Percentiles rank a stretch among this genome's conserved stretches.
Conservation (phyloP, 2,329 filamentous ascomycete genomes). For the Trichoderma aggressivum region DNA sequence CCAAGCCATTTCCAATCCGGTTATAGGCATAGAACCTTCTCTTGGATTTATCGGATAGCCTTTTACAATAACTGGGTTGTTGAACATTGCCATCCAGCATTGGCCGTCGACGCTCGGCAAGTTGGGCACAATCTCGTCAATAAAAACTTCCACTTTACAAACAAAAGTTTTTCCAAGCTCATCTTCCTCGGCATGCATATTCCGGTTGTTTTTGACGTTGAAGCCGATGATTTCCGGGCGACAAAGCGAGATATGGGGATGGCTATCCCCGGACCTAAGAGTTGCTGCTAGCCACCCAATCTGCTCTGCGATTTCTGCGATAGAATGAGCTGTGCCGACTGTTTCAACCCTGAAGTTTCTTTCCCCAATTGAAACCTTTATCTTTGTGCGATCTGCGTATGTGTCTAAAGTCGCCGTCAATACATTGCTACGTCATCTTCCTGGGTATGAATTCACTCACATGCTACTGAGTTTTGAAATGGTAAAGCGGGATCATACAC, state of each 20-base stretch:
- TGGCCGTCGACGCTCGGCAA: not conserved
- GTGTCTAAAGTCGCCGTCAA: not conserved
- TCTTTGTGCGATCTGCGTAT: not conserved
- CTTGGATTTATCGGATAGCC: not conserved
- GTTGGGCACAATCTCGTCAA: not conserved
- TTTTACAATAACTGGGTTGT: not conserved
- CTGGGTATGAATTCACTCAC: not conserved
- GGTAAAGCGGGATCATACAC: not conserved
- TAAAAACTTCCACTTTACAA: not conserved
- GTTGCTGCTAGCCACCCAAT: not conserved
- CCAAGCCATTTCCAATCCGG: not conserved
- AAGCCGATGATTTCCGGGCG: not conserved
- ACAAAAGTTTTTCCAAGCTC: not conserved
- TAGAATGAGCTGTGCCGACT: not conserved
- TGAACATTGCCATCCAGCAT: not conserved
- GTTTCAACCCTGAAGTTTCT: not conserved
- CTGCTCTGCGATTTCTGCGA: not conserved
- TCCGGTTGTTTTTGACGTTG: too few species aligned
- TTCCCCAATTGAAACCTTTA: not conserved
- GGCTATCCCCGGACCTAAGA: not conserved
- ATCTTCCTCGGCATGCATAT: not conserved
- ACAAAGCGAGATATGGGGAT: not conserved
- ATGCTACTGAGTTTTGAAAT: not conserved
- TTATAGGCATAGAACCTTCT: too few species aligned
- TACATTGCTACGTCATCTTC: not conserved